These are phyloP conservation scores for Fusarium sp. DNA, from an alignment of 2,329 filamentous ascomycete genomes.

Conservation along the genomic window DNA sequence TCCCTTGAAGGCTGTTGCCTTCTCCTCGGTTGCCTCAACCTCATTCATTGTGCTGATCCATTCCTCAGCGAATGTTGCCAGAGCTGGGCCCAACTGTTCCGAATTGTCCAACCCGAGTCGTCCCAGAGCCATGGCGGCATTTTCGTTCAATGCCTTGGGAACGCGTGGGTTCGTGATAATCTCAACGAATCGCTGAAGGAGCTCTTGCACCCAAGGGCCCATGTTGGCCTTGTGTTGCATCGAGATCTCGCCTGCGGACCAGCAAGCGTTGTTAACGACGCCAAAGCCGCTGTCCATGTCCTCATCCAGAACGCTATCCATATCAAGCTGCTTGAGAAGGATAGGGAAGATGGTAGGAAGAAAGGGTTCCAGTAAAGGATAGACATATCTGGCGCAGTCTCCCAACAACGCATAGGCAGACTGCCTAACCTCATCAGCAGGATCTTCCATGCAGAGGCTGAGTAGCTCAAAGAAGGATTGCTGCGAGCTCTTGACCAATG, in stretches of 20 bases:
- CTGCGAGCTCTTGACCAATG: conserved; percentile 79
- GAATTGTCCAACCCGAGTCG: conserved; percentile 84
- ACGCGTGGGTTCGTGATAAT: conserved; percentile 89
- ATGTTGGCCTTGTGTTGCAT: conserved; percentile 81
- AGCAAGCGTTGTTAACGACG: conserved; percentile 98
- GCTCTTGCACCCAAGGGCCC: conserved; percentile 78
- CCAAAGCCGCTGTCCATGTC: conserved; percentile 87
- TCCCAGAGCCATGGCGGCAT: conserved; percentile 92
- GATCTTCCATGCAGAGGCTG: conserved; percentile 91
- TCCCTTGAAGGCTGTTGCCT: conserved; percentile 90
- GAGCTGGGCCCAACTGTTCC: conserved; percentile 79
- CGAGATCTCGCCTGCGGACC: conserved; percentile 93
- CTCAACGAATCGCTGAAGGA: conserved; percentile 80
- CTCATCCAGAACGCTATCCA: conserved; percentile 80
- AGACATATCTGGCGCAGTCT: conserved; percentile 94
- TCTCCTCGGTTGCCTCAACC: conserved; percentile 90
- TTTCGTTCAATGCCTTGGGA: conserved; percentile 88
- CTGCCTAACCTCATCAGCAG: conserved; percentile 91
- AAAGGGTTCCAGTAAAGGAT: conserved; percentile 79
- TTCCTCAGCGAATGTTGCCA: conserved; percentile 81
- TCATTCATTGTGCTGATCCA: conserved; percentile 86
- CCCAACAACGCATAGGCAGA: conserved; percentile 95
- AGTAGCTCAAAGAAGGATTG: conserved; percentile 91
- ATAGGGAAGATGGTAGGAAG: conserved; percentile 80
- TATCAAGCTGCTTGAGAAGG: conserved; percentile 86